Base-by-base conservation (phyloP, 495 filamentous ascomycete genomes). In the Xylaria longipes region DNA sequence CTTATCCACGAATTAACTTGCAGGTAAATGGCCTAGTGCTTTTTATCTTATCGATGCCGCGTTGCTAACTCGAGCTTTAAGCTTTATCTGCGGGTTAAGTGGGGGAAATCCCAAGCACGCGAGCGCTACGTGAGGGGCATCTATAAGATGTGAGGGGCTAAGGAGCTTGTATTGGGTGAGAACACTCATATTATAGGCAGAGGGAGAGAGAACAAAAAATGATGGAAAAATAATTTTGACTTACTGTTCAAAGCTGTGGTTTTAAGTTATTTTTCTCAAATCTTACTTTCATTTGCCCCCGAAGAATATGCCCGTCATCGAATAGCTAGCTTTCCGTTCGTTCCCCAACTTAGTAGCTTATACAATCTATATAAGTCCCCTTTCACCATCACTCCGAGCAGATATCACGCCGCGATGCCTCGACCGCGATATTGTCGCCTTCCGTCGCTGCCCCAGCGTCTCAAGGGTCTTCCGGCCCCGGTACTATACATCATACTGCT, bases 401-500 rank as follows among this genome's bases (percentile, higher is more conserved):
- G 4, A 37, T 9, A 63, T 25, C 8, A 35, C 62, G 7, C 62
- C 39, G 33, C 29, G 35, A 70, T 64, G 68, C 20, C 68, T 64
- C 45, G n/a, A 39, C 11, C n/a, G 20, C 58, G 39, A 12, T 33
- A 12, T n/a, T 68, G 37, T 11, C 66, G 66, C 52, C 52, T 60
- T 1, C 66, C 66, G 50, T 37, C 66, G 50, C 41, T 82, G 2
- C 78, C 80, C 6, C 68, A 61, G 31, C 78, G 75, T 43, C 77
- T 85, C 27, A 68, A 71, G 5, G 73, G 71, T 43, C 80, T 97
- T 33, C 91, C 94, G 1, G 81, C 88, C 1, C 85, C 88, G 1
- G 92, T 91, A 0, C 74, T 94, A 39, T 86, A 80, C 0, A 91
- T 95, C 43, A 95, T 97, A 50, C 62, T 83, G 62, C 79, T 88